Evolutionary conservation across 2,329 filamentous ascomycete genomes (phyloP).

Genomic region (Talaromyces islandicus): DNA sequence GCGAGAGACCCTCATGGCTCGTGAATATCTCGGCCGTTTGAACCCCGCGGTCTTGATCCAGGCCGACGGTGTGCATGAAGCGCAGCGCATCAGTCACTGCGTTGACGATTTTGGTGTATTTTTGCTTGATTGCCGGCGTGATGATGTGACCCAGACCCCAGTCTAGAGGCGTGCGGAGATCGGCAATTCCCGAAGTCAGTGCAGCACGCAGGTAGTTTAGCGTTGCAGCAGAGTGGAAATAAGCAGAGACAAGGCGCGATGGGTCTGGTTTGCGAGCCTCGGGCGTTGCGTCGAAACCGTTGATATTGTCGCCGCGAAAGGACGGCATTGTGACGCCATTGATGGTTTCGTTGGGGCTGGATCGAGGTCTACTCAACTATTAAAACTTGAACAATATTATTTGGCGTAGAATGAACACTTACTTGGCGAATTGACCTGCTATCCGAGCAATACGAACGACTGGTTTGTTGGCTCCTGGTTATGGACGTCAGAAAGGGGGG

Average conservation of each 20-base stretch:
- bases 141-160: constrained; percentile 91
- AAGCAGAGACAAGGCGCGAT: constrained; percentile 76
- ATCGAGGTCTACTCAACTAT: constrained; percentile 55
- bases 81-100: constrained; percentile 86
- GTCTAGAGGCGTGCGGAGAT: constrained; percentile 87
- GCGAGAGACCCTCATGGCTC: constrained; percentile 85
- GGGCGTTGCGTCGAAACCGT: constrained; percentile 64
- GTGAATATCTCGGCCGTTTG: constrained; percentile 94
- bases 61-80: constrained; percentile 91
- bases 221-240: constrained; percentile 92
- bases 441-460: constrained; percentile 93
- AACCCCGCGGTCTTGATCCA: constrained; percentile 74
- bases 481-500: not conserved
- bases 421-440: constrained; percentile 95
- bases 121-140: constrained; percentile 73
- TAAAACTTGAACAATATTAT: not conserved
- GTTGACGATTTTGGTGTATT: constrained; percentile 77
- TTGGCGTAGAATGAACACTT: constrained; percentile 4
- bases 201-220: constrained; percentile 87
- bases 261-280: constrained; percentile 78
- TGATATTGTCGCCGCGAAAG: constrained; percentile 93
- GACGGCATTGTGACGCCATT: constrained; percentile 77
- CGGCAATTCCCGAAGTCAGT: constrained; percentile 80
- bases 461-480: constrained; percentile 56
- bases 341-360: constrained; percentile 76